Conservation (phyloP, 2,329 filamentous ascomycete genomes). For the Phialocephala sp. region DNA sequence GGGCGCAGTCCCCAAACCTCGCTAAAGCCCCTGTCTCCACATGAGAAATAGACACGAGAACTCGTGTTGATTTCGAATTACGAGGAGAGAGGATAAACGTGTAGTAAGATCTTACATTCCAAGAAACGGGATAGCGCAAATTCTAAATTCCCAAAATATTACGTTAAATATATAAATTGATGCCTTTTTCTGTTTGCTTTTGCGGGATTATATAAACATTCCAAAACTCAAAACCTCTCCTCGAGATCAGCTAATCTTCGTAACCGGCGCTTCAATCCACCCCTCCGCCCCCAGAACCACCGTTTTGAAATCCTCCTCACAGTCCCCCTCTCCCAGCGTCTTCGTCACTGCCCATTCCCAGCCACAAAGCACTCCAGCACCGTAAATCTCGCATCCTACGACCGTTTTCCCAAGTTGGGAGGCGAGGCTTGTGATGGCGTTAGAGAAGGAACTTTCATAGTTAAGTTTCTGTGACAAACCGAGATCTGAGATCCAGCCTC, state of each 20-base stretch:
- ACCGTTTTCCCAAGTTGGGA: background rate
- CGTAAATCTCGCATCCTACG: conserved; percentile 6
- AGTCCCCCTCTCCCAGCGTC: background rate
- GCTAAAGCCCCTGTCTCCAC: conserved; percentile 5
- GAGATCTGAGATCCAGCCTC: conserved; percentile 4
- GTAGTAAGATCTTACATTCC: no score
- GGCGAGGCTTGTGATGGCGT: background rate
- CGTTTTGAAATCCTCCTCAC: background rate
- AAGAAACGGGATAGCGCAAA: no score
- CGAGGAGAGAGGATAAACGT: no score
- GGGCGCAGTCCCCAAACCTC: background rate
- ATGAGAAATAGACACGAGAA: background rate
- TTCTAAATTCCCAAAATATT: no score
- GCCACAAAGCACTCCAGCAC: background rate
- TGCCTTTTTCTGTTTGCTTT: no score
- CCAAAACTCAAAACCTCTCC: no score
- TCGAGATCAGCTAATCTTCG: background rate
- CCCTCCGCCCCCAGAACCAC: background rate
- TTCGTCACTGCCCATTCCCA: background rate
- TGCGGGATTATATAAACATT: no score
- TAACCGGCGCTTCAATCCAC: background rate
- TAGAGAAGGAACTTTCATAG: background rate
- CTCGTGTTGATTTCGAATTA: no score
- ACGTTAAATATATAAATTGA: no score
- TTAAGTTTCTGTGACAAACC: conserved; percentile 1